These are phyloP conservation scores for Aspergillus pseudoglaucus DNA, from an alignment of 2,329 filamentous ascomycete genomes.

Conservation along the genomic window DNA sequence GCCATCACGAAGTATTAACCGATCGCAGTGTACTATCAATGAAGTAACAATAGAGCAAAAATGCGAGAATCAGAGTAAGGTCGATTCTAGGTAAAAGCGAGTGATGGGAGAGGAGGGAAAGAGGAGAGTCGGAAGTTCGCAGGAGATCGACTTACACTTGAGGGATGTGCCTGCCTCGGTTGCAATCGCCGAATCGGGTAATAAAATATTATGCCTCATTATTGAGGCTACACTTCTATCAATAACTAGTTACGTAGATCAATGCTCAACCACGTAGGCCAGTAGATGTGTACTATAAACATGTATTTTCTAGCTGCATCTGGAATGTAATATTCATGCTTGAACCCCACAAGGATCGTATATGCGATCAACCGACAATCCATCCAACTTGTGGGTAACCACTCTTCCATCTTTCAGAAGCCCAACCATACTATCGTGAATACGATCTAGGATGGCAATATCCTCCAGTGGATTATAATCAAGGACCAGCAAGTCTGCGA, in stretches of 20 bases:
- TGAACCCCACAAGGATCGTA: not conserved
- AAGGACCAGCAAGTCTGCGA: conserved; percentile 48
- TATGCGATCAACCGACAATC: conserved; percentile 1
- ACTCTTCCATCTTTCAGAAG: conserved; percentile 52
- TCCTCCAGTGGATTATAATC: conserved; percentile 49
- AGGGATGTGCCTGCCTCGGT: conserved; percentile 3
- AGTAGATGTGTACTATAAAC: no score
- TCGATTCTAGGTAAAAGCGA: conserved; percentile 5
- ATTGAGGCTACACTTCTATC: not conserved
- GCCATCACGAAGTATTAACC: conserved; percentile 22
- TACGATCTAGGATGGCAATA: conserved; percentile 44
- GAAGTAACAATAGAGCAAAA: conserved; percentile 2
- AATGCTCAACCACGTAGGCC: no score
- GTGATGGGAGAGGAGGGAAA: conserved; percentile 7
- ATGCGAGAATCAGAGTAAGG: no score
- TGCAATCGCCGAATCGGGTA: conserved; percentile 2
- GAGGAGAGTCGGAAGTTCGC: conserved; percentile 11
- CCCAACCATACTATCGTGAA: conserved; percentile 41
- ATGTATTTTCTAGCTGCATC: no score
- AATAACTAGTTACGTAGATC: not conserved
- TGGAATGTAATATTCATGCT: not conserved
- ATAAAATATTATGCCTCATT: not conserved
- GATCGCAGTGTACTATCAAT: conserved; percentile 2
- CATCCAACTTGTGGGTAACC: not conserved
- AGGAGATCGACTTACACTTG: conserved; percentile 1